phyloP scores from a whole-genome alignment of 192 early-diverging fungal genomes.

The Coemansia erecta region DNA sequence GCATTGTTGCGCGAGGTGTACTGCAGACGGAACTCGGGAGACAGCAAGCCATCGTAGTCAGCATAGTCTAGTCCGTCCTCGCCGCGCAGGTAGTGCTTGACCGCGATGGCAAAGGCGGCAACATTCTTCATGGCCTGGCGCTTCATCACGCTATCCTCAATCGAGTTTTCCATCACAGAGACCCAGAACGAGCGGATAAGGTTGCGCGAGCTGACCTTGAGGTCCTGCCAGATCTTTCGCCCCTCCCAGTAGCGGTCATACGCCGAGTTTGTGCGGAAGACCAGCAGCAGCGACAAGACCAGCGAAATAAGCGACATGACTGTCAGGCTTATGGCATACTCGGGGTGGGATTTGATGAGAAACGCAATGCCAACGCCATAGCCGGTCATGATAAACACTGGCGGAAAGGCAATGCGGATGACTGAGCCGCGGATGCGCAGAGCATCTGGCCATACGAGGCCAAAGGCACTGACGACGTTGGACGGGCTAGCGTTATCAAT shows the following conservation, averaged over 20 bases:
- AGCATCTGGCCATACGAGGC: conserved; percentile 39
- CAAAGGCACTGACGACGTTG: conserved; percentile 35
- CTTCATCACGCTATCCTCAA: conserved; percentile 52
- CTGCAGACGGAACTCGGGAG: conserved; percentile 46
- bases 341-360: conserved; percentile 29
- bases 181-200: conserved; percentile 79
- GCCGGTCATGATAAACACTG: conserved; percentile 37
- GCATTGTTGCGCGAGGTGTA: conserved; percentile 27
- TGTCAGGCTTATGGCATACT: conserved; percentile 29
- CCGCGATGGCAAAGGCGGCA: conserved; percentile 72
- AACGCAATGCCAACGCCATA: conserved; percentile 53
- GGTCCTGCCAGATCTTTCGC: conserved; percentile 73
- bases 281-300: conserved; percentile 56
- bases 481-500: conserved; percentile 28
- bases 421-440: conserved; percentile 52
- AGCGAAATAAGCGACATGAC: conserved; percentile 53
- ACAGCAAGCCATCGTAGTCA: conserved; percentile 65
- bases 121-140: conserved; percentile 77
- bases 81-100: conserved; percentile 82
- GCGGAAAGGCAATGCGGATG: conserved; percentile 39
- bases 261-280: conserved; percentile 60
- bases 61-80: conserved; percentile 66
- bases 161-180: conserved; percentile 54
- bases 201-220: conserved; percentile 70
- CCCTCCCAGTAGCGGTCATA: conserved; percentile 89